phyloP scores from a whole-genome alignment of 768 basidiomycete species.

The Lentinula sp. region DNA sequence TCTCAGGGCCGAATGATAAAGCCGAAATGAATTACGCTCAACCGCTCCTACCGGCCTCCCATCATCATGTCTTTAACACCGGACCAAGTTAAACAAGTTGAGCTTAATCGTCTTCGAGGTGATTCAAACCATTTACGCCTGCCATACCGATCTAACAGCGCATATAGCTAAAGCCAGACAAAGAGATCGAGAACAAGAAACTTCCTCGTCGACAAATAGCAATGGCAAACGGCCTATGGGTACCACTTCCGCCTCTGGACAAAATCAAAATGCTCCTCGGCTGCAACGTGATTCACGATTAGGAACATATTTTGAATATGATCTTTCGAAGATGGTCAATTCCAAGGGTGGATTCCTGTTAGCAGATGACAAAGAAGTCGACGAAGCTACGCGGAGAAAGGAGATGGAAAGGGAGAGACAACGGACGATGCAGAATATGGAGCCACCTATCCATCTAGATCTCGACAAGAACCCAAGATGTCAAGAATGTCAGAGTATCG shows the following conservation, averaged over 20 bases:
- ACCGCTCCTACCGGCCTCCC: background rate
- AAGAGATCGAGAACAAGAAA: conserved; percentile 54
- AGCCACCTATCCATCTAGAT: conserved; percentile 77
- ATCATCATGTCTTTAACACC: conserved; percentile 34
- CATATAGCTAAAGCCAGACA: conserved; percentile 68
- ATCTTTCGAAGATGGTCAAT: conserved; percentile 94
- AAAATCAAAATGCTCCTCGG: conserved; percentile 52
- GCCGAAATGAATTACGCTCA: background rate
- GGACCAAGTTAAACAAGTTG: conserved; percentile 66
- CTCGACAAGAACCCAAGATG: conserved; percentile 76
- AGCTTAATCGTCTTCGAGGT: conserved; percentile 80
- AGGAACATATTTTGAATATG: conserved; percentile 96
- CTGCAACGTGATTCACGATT: conserved; percentile 72
- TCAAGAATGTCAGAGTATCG: conserved; percentile 77
- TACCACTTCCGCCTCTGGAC: conserved; percentile 49
- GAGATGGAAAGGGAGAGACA: conserved; percentile 80
- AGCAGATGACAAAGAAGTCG: conserved; percentile 78
- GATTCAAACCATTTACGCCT: background rate
- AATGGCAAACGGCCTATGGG: conserved; percentile 73
- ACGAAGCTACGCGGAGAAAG: conserved; percentile 68
- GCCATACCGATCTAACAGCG: background rate
- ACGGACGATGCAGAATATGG: conserved; percentile 66
- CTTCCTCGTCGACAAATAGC: conserved; percentile 48
- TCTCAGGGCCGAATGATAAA: background rate
- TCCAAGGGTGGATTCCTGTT: conserved; percentile 93